Base-by-base conservation (phyloP, 441 rosid genomes). In the Gossypium schwendimanii region DNA sequence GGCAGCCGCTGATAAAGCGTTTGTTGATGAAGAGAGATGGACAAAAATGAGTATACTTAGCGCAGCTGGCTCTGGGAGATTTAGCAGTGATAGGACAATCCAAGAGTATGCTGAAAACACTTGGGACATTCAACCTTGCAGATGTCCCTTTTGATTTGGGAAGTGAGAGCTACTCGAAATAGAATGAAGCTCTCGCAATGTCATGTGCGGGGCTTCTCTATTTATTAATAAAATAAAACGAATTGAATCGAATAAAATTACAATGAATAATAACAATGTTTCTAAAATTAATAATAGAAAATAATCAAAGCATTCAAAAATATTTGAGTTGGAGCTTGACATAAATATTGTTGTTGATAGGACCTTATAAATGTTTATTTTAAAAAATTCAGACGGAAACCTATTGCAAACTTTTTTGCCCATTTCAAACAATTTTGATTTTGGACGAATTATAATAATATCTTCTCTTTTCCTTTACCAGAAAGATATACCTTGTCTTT, bases 1-100 rank as follows among this genome's bases (percentile, higher is more conserved):
- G 80, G 84, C 87, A 65, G 87, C 84, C 44, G 88, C 87, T 15
- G 89, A 85, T 75, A 82, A 75, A 74, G 83, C 86, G 71, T 81
- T 65, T 52, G 86, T 83, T 17, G 83, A 84, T 72, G 70, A 80
- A 69, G 83, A 84, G 78, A 70, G 75, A 70, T 86, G 90, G 90
- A 77, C 82, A 15, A 63, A 67, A 57, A 84, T 84, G 85, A 81
- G 87, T 65, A 86, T 86, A 75, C 82, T 84, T 18, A 73, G 88
- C 77, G 71, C 84, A 15, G 87, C 90, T 17, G 83, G 85, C 2
- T 75, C 88, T 7, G 85, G 84, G 39, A 82, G 84, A 75, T 86
- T 86, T 62, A 86, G 87, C 80, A 84, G 82, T 54, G 87, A 86
- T 77, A 72, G 83, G 28, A 80, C 90, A 10, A 83, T 84, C 12